These are phyloP conservation scores for Ilyonectria sp. DNA, from an alignment of 2,329 filamentous ascomycete genomes.

Conservation along the genomic window DNA sequence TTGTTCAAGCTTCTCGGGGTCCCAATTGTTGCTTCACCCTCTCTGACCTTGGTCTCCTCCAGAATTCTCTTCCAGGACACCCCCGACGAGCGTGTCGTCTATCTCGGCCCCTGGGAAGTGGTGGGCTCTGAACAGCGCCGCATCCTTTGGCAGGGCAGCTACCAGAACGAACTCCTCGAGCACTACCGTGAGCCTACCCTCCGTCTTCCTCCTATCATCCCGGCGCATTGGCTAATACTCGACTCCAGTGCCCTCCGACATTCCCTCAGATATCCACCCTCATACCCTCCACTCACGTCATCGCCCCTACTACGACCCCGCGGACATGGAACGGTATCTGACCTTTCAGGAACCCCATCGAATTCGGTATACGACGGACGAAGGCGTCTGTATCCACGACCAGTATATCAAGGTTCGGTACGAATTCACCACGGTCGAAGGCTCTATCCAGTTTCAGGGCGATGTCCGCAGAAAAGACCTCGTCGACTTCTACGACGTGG, in stretches of 20 bases:
- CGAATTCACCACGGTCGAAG: conserved; percentile 65
- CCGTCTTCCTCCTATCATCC: conserved; percentile 10
- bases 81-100: conserved; percentile 64
- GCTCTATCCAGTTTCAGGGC: conserved; percentile 64
- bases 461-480: conserved; percentile 64
- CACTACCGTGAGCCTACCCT: conserved; percentile 61
- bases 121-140: conserved; percentile 63
- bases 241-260: conserved; percentile 61
- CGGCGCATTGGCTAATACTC: conserved; percentile 28
- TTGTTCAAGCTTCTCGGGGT: conserved; percentile 16
- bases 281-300: conserved; percentile 67
- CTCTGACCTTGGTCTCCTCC: conserved; percentile 39
- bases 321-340: conserved; percentile 65
- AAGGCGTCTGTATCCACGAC: conserved; percentile 64
- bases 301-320: conserved; percentile 65
- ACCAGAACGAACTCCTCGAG: conserved; percentile 66
- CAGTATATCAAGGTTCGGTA: conserved; percentile 65
- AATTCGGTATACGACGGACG: conserved; percentile 63
- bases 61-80: conserved; percentile 68
- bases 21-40: conserved; percentile 33
- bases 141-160: conserved; percentile 68
- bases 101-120: conserved; percentile 69
- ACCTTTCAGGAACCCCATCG: conserved; percentile 64
- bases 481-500: conserved; percentile 66
- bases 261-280: conserved; percentile 62